Evolutionary conservation across 202 grass and related monocot species (phyloP).

Genomic region (Carex arenaria): DNA sequence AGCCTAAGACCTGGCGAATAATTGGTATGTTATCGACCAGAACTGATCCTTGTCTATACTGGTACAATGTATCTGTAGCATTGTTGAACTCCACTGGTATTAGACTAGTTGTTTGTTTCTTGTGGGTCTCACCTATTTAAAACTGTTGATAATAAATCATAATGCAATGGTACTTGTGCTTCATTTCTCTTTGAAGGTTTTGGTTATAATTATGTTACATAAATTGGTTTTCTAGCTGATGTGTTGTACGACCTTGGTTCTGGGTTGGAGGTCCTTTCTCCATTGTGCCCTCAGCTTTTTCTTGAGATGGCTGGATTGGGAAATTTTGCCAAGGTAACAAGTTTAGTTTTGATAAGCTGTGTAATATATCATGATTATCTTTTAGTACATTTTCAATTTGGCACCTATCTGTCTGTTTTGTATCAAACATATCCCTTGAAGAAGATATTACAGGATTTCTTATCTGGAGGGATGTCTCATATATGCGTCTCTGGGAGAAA

Average conservation of each 20-base stretch:
- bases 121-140: not conserved
- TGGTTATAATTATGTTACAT: not conserved
- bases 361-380: not conserved
- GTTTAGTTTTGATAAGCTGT: not conserved
- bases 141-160: not conserved
- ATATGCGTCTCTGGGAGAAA: not conserved
- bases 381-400: not conserved
- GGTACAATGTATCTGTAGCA: not conserved
- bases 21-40: conserved; percentile 41
- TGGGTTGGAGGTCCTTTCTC: conserved; percentile 86
- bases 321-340: conserved; percentile 82
- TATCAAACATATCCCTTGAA: not conserved
- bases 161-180: not conserved
- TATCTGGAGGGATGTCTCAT: not conserved
- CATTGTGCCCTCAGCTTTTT: conserved; percentile 97
- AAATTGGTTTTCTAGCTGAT: conserved; percentile 63
- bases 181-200: not conserved
- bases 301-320: conserved; percentile 88
- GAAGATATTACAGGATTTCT: not conserved
- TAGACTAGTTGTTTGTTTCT: not conserved
- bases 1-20: conserved; percentile 98
- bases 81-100: not conserved
- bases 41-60: not conserved
- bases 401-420: not conserved
- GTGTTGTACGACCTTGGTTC: conserved; percentile 92